phyloP scores from a whole-genome alignment of 768 basidiomycete genomes.

The Astraeus odoratus region DNA sequence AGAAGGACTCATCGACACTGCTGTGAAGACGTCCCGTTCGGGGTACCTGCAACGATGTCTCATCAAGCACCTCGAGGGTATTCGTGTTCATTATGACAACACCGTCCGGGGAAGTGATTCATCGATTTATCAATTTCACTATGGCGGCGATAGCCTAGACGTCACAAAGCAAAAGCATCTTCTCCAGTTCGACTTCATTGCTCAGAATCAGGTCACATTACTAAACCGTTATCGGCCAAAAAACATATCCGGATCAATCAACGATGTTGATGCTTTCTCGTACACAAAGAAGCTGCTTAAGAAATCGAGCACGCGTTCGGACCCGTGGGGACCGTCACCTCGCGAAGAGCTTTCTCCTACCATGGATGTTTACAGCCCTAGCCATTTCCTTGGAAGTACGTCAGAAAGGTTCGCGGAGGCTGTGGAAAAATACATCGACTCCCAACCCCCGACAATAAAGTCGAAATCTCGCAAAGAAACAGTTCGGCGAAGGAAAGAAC shows the following conservation, averaged over 20 bases:
- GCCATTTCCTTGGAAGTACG: slow-evolving; percentile 76
- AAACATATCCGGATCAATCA: slow-evolving; percentile 48
- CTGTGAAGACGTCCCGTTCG: slow-evolving; percentile 97
- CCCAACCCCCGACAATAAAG: slow-evolving; percentile 56
- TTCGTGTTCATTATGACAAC: slow-evolving; percentile 95
- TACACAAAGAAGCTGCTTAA: slow-evolving; percentile 93
- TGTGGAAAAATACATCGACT: slow-evolving; percentile 70
- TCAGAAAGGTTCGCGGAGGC: slow-evolving; percentile 87
- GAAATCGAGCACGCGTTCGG: slow-evolving; percentile 43
- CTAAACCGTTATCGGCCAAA: slow-evolving; percentile 64
- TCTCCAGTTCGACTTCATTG: slow-evolving; percentile 88
- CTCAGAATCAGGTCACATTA: slow-evolving; percentile 76
- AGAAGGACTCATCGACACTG: slow-evolving; percentile 98
- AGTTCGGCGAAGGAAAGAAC: slow-evolving; percentile 40
- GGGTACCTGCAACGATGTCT: slow-evolving; percentile 97
- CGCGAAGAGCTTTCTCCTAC: slow-evolving; percentile 64
- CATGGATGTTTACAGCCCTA: slow-evolving; percentile 71
- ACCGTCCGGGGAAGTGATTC: slow-evolving; percentile 95
- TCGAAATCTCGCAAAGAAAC: slow-evolving; percentile 33
- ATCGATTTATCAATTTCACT: slow-evolving; percentile 91
- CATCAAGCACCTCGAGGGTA: slow-evolving; percentile 97
- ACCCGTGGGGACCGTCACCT: slow-evolving; percentile 38
- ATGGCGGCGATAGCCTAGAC: slow-evolving; percentile 94
- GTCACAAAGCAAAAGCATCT: slow-evolving; percentile 97
- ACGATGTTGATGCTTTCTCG: slow-evolving; percentile 56